These are phyloP conservation scores for Monilinia aucupariae DNA, from an alignment of 2,329 filamentous ascomycete species.

Conservation along the genomic window DNA sequence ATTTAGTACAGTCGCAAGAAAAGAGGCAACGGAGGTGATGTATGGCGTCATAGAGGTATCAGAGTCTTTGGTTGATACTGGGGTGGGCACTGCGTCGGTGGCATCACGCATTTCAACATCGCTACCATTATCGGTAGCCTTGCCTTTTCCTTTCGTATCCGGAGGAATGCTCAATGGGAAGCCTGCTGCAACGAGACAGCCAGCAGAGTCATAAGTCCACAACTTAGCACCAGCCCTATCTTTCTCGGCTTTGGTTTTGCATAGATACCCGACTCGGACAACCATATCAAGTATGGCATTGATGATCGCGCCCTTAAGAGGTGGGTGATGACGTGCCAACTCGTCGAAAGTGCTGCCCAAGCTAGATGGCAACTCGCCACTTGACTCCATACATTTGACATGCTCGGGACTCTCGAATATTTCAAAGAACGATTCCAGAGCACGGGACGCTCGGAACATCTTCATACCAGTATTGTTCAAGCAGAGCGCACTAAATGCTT, in stretches of 20 bases:
- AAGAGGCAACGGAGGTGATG: conserved; percentile 69
- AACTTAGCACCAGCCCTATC: conserved; percentile 75
- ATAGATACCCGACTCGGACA: conserved; percentile 70
- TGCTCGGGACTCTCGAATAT: conserved; percentile 94
- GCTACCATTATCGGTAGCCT: conserved; percentile 40
- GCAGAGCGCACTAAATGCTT: conserved; percentile 88
- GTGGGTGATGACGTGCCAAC: conserved; percentile 85
- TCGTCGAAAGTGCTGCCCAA: conserved; percentile 89
- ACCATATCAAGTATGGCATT: conserved; percentile 87
- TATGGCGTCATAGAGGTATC: conserved; percentile 44
- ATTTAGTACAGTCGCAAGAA: conserved; percentile 48
- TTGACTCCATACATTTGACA: conserved; percentile 74
- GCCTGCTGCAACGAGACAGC: conserved; percentile 54
- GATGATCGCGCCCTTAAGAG: conserved; percentile 72
- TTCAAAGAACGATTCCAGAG: conserved; percentile 82
- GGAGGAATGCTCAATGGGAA: conserved; percentile 31
- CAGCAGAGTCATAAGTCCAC: conserved; percentile 54
- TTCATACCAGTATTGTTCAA: conserved; percentile 83
- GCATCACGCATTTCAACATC: conserved; percentile 65
- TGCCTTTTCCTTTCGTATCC: conserved; percentile 40
- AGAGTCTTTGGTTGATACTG: conserved; percentile 22
- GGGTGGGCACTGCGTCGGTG: conserved; percentile 23
- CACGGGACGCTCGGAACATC: conserved; percentile 76
- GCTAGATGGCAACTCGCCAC: conserved; percentile 64
- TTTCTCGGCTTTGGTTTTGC: conserved; percentile 61